Conservation (phyloP, 306 rosid species). For the Inga leiocalycina region DNA sequence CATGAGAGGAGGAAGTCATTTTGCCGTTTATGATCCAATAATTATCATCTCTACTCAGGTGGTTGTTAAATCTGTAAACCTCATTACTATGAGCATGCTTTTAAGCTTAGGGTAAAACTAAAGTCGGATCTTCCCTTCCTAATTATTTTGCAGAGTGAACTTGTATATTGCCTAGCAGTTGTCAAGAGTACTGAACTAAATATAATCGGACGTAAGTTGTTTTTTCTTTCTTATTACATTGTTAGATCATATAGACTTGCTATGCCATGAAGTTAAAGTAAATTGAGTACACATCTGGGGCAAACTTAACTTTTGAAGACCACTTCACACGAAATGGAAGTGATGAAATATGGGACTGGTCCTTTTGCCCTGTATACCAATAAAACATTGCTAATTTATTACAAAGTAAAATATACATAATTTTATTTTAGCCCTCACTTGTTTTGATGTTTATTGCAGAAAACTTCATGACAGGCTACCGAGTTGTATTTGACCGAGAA, state of each 20-base stretch:
- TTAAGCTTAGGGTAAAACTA: constrained; percentile 30
- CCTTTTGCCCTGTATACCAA: background rate
- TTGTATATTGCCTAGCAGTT: constrained; percentile 86
- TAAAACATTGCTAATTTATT: background rate
- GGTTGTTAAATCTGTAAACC: constrained; percentile 9
- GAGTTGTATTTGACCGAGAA: constrained; percentile 84
- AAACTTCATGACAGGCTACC: constrained; percentile 94
- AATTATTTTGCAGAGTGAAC: constrained; percentile 61
- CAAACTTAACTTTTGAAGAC: background rate
- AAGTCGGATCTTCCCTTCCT: constrained; percentile 31
- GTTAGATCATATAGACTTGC: constrained; percentile 25
- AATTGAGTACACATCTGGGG: constrained; percentile 22
- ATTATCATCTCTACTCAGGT: constrained; percentile 81
- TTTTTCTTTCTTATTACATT: background rate
- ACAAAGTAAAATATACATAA: constrained; percentile 12
- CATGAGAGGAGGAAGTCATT: constrained; percentile 83
- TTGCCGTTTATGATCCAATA: constrained; percentile 73
- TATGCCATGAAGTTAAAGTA: constrained; percentile 5
- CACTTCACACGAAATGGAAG: background rate
- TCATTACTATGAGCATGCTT: constrained; percentile 14
- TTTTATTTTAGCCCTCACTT: constrained; percentile 27
- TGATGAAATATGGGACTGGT: constrained; percentile 11
- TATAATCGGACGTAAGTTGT: constrained; percentile 89
- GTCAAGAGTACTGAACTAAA: constrained; percentile 76
- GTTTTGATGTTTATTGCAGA: constrained; percentile 54